Evolutionary conservation across 257 asterid species (phyloP), one percentile per base, ranked within the genome.

Genomic region (Solanum infundibuliforme): DNA sequence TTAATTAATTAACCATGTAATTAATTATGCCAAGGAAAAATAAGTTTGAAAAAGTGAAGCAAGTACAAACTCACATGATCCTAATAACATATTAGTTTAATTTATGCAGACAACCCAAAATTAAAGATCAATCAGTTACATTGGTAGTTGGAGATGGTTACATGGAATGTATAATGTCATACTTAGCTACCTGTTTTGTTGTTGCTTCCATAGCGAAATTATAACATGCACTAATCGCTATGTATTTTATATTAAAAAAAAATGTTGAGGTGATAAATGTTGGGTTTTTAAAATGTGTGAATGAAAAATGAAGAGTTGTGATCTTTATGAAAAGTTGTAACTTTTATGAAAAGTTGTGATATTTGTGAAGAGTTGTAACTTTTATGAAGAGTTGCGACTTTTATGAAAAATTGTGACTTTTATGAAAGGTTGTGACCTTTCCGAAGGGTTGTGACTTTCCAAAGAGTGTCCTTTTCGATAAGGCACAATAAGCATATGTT

Each of bases 1-100:
- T 29, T 68, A 68, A 68, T 27, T 68, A 60, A 21, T 65, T 65
- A 29, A 71, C 77, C 77, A 71, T 31, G 77, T 71, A 71, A 71
- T 55, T 20, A 69, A 68, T 58, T 20, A 69, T 35, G 20, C 27
- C 68, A 31, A 7, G 79, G 8, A 18, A 72, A 72, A 72, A 34
- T 72, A 35, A 72, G 4, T 72, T 72, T 8, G 27, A 32, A 34
- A 8, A 72, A 32, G 79, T 32, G 79, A 72, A 72, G 23, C 43
- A 32, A 18, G 5, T 72, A 72, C 39, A 8, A 72, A 71, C 38
- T 32, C 79, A 72, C 23, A 32, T 72, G 79, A 72, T 72, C 36
- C 79, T 38, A 32, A 72, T 20, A 34, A 34, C 27, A 20, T 32
- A n/a, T 62, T 34, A 10, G 16, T 72, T 72, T 52, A 16, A 52